Evolutionary conservation across 768 basidiomycete genomes (phyloP), one percentile per base, ranked within the genome.

Genomic region (Favolaschia claudopus): DNA sequence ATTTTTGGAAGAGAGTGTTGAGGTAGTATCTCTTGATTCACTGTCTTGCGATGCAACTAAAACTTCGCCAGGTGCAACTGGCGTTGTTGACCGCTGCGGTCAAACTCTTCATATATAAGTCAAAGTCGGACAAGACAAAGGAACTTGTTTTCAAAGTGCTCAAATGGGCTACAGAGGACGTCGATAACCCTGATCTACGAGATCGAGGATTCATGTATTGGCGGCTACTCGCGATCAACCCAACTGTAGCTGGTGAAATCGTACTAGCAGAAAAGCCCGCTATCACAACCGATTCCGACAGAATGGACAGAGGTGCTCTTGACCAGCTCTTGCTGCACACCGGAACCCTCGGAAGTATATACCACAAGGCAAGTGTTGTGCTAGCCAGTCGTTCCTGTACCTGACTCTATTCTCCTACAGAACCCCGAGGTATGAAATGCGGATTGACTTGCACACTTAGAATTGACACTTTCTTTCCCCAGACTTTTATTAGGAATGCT

Each of bases 181-280:
- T 97, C 52, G 97, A 99, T 72, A 99, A 99, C 70, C 97, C 97
- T 8, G 97, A 99, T 79, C 80, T 99, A 20, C 85, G 97, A 31
- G 97, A 99, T 74, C 82, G 97, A 60, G 97, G 97, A 4, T 99
- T 96, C 79, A 99, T 99, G 92, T 99, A 99, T 76, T 99, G 97
- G 97, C 88, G 97, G 34, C 83, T 99, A 77, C 84, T 99, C 40
- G 96, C 96, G 9, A 89, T 95, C 67, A 95, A 97, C 70, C 95
- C 96, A 2, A 77, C 88, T 8, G 89, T 89, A 0, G 96, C 97
- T 7, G 85, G 89, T 34, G 91, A 94, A 63, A 91, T 99, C 62
- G 96, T 99, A 32, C 81, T 99, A 19, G 83, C 93, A 15, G 93
- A 95, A 66, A 97, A 97, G 68, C 97, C 97, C 28, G 82, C 95